These are phyloP conservation scores for Pyracantha coccinea DNA, from an alignment of 331 rosid species.

Conservation along the genomic window DNA sequence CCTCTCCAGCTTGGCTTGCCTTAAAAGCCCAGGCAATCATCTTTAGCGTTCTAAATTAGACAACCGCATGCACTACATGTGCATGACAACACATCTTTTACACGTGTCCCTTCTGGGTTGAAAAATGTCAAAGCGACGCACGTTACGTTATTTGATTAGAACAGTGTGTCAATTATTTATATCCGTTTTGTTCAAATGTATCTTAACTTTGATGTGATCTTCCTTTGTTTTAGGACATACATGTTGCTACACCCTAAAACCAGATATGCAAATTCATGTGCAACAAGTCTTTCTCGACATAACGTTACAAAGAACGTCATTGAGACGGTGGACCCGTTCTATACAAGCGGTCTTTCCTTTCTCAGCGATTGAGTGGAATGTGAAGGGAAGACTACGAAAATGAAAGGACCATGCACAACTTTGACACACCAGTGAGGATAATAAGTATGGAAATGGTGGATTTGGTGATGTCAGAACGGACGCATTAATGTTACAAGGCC, in stretches of 20 bases:
- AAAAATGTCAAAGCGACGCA: not conserved
- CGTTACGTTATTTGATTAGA: no score
- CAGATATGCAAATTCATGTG: no score
- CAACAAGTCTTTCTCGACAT: no score
- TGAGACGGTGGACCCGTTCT: no score
- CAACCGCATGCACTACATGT: not conserved
- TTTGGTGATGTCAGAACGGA: not conserved
- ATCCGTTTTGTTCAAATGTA: no score
- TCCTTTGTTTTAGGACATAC: no score
- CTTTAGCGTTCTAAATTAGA: slow-evolving; percentile 3
- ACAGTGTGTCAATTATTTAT: no score
- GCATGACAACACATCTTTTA: not conserved
- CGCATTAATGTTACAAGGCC: not conserved
- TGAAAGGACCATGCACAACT: no score
- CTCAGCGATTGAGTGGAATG: not conserved
- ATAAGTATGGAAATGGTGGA: not conserved
- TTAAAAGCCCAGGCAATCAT: slow-evolving; percentile 31
- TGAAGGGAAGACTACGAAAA: not conserved
- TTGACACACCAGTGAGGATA: not conserved
- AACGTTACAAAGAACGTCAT: no score
- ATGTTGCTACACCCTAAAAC: no score
- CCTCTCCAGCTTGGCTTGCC: slow-evolving; percentile 29
- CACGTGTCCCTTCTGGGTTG: not conserved
- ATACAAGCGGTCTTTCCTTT: not conserved
- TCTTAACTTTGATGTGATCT: no score